Conservation (phyloP, 2,329 filamentous ascomycete species). For the Arachnomyces sp. region DNA sequence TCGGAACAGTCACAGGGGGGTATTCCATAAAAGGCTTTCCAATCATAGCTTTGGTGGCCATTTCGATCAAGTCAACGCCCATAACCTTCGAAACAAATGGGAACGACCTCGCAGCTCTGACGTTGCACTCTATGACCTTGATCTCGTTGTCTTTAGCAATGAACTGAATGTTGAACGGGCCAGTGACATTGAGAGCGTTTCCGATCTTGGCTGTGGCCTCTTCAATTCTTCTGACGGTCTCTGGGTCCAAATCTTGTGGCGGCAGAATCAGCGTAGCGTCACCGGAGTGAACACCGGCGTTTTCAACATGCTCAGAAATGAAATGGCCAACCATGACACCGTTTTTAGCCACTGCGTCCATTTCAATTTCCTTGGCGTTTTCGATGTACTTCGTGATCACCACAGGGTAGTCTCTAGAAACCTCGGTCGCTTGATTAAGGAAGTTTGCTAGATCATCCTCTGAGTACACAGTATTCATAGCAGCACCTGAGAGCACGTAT, state of each 20-base stretch:
- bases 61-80: constrained; percentile 94
- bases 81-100: constrained; percentile 98
- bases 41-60: constrained; percentile 97
- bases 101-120: constrained; percentile 90
- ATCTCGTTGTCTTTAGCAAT: constrained; percentile 99
- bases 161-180: constrained; percentile 98
- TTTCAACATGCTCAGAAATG: constrained; percentile 97
- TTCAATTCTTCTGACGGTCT: constrained; percentile 84
- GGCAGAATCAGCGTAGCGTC: constrained; percentile 93
- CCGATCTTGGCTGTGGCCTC: constrained; percentile 95
- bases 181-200: constrained; percentile 86
- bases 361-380: constrained; percentile 98
- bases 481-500: constrained; percentile 92
- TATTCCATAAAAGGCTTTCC: constrained; percentile 75
- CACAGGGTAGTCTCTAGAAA: constrained; percentile 90
- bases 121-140: constrained; percentile 99
- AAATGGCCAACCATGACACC: constrained; percentile 91
- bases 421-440: constrained; percentile 81
- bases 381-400: constrained; percentile 99
- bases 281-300: constrained; percentile 95
- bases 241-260: constrained; percentile 82
- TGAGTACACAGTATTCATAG: constrained; percentile 99
- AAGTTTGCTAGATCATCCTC: constrained; percentile 85
- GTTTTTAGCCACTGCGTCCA: constrained; percentile 92
- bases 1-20: constrained; percentile 65